Base-by-base conservation (phyloP, 2,329 filamentous ascomycete genomes). In the Dactylonectria macrodidyma region DNA sequence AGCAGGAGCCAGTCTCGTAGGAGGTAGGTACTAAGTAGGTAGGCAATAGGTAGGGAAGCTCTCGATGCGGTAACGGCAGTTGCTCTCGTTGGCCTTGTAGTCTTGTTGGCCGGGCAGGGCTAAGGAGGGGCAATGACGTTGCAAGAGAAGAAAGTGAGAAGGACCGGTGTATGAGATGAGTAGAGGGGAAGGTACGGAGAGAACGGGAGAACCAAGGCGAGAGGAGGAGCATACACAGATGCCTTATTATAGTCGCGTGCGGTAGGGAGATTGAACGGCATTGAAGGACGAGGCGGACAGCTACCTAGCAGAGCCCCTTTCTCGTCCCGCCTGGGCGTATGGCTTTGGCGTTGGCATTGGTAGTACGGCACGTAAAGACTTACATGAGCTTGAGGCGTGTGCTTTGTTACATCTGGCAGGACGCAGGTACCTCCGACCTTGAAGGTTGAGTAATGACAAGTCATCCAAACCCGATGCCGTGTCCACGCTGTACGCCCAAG, bases 171-270 rank as follows among this genome's bases (percentile, higher is more conserved):
- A 47, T 54, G 44, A 51, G 46, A 24, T 26, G 38, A 52, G 22
- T 4, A 41, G 38, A 48, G 19, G 19, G 59, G 48, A 19, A 30
- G 36, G 61, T 47, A 50, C 26, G 56, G 58, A 48, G 62, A 62
- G 55, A 59, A 30, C 34, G 36, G 46, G 60, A 46, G 66, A 57
- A 51, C 52, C 54, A 64, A 57, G 58, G 30, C 48, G 56, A 57
- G 50, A 59, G 54, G 48, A 34, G 55, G 50, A 50, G 59, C 56
- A 64, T 64, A 50, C 65, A 12, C 52, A 62, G 52, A 66, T 62
- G 36, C 59, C 59, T 66, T 67, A 67, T 59, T 67, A 67, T 67
- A 67, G 59, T 66, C 48, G 55, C 46, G 51, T 52, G 62, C 60
- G 56, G 56, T 41, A 51, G 56, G 57, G 57, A 61, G 51, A 57